Conservation (phyloP, 805 yeast species). For the Spathaspora sp. region DNA sequence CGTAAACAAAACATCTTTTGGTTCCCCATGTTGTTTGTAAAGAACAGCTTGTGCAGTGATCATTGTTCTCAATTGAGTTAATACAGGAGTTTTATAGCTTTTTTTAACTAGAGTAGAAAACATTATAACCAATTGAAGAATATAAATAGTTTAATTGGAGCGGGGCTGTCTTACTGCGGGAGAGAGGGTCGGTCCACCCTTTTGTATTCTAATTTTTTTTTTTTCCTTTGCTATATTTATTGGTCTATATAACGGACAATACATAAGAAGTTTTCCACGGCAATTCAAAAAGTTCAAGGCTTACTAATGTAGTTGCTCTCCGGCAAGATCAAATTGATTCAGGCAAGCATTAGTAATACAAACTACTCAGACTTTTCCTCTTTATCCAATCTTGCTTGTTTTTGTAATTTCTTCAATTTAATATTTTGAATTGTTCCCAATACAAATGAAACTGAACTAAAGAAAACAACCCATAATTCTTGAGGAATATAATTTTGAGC, state of each 20-base stretch:
- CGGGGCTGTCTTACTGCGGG: background rate
- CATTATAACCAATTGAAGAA: background rate
- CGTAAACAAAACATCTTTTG: conserved; percentile 49
- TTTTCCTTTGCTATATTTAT: background rate
- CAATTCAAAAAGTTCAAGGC: background rate
- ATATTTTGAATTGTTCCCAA: conserved; percentile 63
- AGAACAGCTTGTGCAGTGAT: conserved; percentile 63
- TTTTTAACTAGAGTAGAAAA: background rate
- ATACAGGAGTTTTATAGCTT: background rate
- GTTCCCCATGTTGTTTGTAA: conserved; percentile 67
- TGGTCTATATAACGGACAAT: background rate
- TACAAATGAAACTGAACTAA: conserved; percentile 53
- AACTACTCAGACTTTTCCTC: background rate
- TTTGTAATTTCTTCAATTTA: conserved; percentile 40
- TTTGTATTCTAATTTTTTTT: background rate
- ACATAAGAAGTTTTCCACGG: background rate
- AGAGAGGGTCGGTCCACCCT: background rate
- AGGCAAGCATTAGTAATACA: background rate
- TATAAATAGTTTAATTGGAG: background rate
- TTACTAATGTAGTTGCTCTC: background rate
- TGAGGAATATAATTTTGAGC: conserved; percentile 59
- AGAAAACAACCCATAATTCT: conserved; percentile 63
- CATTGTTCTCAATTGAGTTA: conserved; percentile 24
- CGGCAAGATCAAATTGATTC: background rate
- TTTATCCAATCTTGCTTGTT: conserved; percentile 2